These are phyloP conservation scores for Macrophomina pseudophaseolina DNA, from an alignment of 2,329 filamentous ascomycete genomes.

Conservation along the genomic window DNA sequence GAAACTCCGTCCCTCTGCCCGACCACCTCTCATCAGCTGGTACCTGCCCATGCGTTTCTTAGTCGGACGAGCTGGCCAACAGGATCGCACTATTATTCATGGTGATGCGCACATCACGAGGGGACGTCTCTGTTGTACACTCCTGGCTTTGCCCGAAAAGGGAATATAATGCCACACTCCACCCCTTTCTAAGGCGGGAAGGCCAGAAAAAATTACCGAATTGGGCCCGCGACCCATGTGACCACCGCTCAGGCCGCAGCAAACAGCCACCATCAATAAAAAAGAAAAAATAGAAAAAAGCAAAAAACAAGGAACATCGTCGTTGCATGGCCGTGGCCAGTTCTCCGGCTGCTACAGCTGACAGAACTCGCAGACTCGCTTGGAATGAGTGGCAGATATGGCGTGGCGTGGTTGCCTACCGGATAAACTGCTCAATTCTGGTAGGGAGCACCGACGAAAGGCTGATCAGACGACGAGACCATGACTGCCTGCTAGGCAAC, in stretches of 20 bases:
- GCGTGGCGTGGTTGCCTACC: conserved; percentile 5
- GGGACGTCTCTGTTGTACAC: background rate
- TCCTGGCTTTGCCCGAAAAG: conserved; percentile 11
- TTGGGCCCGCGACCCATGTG: conserved; percentile 11
- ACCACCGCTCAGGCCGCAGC: background rate
- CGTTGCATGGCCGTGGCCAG: background rate
- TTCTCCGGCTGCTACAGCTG: background rate
- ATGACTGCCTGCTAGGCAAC: background rate
- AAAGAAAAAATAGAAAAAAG: no score
- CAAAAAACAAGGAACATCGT: background rate
- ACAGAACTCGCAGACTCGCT: background rate
- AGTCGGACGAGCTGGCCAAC: background rate
- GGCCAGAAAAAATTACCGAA: conserved; percentile 10
- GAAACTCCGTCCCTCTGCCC: background rate
- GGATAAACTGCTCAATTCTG: background rate
- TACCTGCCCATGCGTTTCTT: background rate
- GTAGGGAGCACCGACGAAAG: background rate
- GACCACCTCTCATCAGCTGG: conserved; percentile 10
- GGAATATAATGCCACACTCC: conserved; percentile 3
- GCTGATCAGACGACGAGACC: background rate
- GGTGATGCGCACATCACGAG: background rate
- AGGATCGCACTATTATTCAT: background rate
- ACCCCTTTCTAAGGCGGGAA: conserved; percentile 12
- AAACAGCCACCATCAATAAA: background rate
- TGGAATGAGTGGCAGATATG: background rate